Percentiles rank a stretch among this genome's conserved stretches.
These are phyloP conservation scores for Eimeria tenella DNA, from an alignment of 169 alveolate genomes.

Conservation along the genomic window DNA sequence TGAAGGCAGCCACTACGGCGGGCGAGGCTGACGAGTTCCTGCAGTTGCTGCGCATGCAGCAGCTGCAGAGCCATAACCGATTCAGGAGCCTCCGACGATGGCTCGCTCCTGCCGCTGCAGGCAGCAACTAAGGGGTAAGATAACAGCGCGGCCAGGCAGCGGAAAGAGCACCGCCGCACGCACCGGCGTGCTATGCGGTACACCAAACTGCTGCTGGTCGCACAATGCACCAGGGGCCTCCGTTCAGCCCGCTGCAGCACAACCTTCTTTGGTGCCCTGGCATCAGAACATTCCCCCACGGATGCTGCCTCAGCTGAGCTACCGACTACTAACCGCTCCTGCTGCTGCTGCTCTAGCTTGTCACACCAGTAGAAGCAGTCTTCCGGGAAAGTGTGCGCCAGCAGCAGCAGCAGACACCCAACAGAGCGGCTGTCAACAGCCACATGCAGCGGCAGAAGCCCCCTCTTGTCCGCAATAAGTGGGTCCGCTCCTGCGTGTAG, in stretches of 20 bases:
- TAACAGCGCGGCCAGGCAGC: constrained; percentile 70
- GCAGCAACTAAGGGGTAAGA: constrained; percentile 13
- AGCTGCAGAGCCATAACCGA: constrained; percentile 57
- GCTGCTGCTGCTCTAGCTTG: constrained; percentile 17
- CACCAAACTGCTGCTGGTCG: constrained; percentile 40
- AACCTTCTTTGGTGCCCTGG: constrained; percentile 29
- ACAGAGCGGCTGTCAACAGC: constrained; percentile 62
- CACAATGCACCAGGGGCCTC: constrained; percentile 48
- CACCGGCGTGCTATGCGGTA: constrained; percentile 43
- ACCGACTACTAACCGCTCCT: constrained; percentile 27
- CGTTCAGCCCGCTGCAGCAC: constrained; percentile 61
- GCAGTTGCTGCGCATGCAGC: constrained; percentile 29
- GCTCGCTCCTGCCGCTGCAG: background rate
- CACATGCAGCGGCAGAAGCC: constrained; percentile 54
- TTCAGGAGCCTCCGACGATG: background rate
- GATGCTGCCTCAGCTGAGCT: constrained; percentile 8
- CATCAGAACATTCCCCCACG: background rate
- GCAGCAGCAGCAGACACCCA: constrained; percentile 51
- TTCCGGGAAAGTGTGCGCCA: constrained; percentile 54
- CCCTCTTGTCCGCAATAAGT: constrained; percentile 18
- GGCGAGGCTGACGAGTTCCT: background rate
- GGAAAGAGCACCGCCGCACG: constrained; percentile 74
- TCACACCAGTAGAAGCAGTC: constrained; percentile 48
- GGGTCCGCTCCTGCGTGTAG: constrained; percentile 75
- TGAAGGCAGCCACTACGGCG: constrained; percentile 30